These are phyloP conservation scores for Penicillium concentricum DNA, from an alignment of 2,329 filamentous ascomycete genomes.

Conservation along the genomic window DNA sequence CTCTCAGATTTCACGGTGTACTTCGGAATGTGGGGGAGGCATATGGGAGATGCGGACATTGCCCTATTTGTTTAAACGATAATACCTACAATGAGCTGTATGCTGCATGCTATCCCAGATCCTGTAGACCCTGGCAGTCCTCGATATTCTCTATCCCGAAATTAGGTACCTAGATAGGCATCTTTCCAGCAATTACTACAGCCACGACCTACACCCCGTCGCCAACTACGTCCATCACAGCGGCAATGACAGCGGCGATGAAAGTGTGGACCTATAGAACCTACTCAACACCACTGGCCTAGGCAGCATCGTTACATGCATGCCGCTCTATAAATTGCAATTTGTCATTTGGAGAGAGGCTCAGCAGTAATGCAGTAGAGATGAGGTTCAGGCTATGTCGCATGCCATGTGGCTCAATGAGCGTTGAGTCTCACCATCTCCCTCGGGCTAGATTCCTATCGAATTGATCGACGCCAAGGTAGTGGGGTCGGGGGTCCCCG, in stretches of 20 bases:
- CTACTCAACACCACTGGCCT: slow-evolving; percentile 45
- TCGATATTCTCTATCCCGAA: neutral
- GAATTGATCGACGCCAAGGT: slow-evolving; percentile 58
- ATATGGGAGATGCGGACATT: slow-evolving; percentile 8
- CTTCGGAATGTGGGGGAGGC: slow-evolving; percentile 27
- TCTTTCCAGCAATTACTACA: slow-evolving; percentile 11
- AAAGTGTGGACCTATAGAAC: neutral
- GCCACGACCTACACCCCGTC: slow-evolving; percentile 22
- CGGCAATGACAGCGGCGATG: slow-evolving; percentile 9
- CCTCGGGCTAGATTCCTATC: slow-evolving; percentile 55
- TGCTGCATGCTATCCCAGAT: neutral
- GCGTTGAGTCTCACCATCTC: slow-evolving; percentile 51
- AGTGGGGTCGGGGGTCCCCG: slow-evolving; percentile 53
- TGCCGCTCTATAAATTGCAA: slow-evolving; percentile 49
- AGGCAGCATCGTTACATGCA: slow-evolving; percentile 48
- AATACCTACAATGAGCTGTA: neutral
- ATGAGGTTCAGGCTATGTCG: slow-evolving; percentile 52
- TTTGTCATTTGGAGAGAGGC: slow-evolving; percentile 44
- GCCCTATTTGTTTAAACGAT: neutral
- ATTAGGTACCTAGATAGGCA: neutral
- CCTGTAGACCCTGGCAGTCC: neutral
- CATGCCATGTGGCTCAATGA: slow-evolving; percentile 47
- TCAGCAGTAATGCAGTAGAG: slow-evolving; percentile 46
- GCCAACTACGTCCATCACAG: slow-evolving; percentile 29
- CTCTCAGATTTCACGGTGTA: neutral